These are phyloP conservation scores for Malania oleifera DNA, from an alignment of 164 flowering plant species.

Conservation along the genomic window DNA sequence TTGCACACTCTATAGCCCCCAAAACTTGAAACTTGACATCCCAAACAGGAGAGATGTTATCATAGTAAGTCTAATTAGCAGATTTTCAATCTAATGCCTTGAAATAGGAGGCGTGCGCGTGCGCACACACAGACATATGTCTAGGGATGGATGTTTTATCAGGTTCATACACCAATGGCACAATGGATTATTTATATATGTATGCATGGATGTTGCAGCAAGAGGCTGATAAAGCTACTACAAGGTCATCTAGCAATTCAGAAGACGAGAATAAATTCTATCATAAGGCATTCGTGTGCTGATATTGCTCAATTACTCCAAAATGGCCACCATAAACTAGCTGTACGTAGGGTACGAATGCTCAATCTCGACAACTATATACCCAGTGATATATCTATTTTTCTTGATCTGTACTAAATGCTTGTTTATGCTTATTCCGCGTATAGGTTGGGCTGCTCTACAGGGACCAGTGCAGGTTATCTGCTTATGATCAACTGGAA, in stretches of 20 bases:
- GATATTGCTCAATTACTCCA: slow-evolving; percentile 13
- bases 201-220: slow-evolving; percentile 13
- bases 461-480: slow-evolving; percentile 1
- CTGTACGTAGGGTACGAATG: not conserved
- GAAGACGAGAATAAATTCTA: slow-evolving; percentile 7
- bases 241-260: not conserved
- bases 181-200: too few species aligned
- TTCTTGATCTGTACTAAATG: too few species aligned
- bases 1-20: too few species aligned
- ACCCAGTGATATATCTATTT: too few species aligned
- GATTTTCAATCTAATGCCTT: too few species aligned
- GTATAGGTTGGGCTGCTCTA: slow-evolving; percentile 12
- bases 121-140: too few species aligned
- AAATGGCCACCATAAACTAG: slow-evolving; percentile 2
- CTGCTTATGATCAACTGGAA: slow-evolving; percentile 14
- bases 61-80: too few species aligned
- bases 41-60: too few species aligned
- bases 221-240: slow-evolving; percentile 10
- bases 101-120: too few species aligned
- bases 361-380: not conserved
- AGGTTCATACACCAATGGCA: not conserved
- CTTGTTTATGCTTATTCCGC: too few species aligned
- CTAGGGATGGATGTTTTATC: too few species aligned
- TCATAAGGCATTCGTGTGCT: slow-evolving; percentile 7
- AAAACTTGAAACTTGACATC: too few species aligned